Conservation (phyloP, 139 green algal genomes). For the Dunaliella sp. region DNA sequence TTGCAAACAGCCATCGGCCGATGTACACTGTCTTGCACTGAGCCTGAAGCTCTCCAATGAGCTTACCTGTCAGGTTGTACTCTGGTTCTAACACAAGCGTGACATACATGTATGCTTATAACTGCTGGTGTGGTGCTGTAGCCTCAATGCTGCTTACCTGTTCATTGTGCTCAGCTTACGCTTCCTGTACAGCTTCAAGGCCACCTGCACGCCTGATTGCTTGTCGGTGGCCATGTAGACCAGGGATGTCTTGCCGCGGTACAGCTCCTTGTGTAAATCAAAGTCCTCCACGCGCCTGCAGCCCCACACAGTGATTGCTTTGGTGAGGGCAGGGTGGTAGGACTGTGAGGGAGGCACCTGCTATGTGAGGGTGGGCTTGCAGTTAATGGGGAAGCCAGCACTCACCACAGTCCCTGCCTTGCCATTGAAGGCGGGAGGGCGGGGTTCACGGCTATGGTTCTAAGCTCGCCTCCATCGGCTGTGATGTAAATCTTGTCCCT, state of each 20-base stretch:
- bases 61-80: too few relatives aligned
- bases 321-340: background rate
- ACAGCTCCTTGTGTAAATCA: constrained; percentile 68
- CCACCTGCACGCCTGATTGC: constrained; percentile 42
- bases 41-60: too few relatives aligned
- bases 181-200: constrained; percentile 58
- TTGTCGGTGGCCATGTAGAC: constrained; percentile 64
- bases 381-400: too few relatives aligned
- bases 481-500: constrained; percentile 36
- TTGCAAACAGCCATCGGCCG: too few relatives aligned
- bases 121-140: too few relatives aligned
- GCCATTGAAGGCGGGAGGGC: constrained; percentile 23
- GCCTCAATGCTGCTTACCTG: too few relatives aligned
- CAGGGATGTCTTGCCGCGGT: constrained; percentile 66
- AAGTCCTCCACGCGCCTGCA: constrained; percentile 67
- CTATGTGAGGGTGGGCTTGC: too few relatives aligned
- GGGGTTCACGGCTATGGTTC: constrained; percentile 32
- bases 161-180: constrained; percentile 48
- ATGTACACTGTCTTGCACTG: too few relatives aligned
- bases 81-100: too few relatives aligned
- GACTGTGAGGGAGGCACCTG: too few relatives aligned
- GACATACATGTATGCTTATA: too few relatives aligned
- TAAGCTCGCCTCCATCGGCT: constrained; percentile 18
- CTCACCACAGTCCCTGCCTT: constrained; percentile 22
- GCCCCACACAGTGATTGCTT: background rate